A percentile compares a stretch with the other conserved stretches of the same genome.
Conservation (phyloP, 2,329 filamentous ascomycete species). For the Lecanicillium sp. region DNA sequence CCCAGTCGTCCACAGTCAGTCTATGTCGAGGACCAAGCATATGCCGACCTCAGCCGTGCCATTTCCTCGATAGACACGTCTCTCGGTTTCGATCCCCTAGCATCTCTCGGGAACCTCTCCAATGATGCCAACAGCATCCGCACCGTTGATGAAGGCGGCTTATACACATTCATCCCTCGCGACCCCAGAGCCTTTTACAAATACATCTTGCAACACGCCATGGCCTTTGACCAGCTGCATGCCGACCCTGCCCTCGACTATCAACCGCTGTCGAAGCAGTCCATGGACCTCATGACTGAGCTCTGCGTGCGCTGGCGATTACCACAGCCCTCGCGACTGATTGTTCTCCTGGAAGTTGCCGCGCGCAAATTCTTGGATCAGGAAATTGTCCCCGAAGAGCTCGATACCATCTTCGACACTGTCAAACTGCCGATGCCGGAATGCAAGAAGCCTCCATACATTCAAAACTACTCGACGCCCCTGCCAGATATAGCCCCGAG, state of each 20-base stretch:
- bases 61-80: slow-evolving; percentile 39
- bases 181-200: slow-evolving; percentile 80
- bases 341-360: slow-evolving; percentile 78
- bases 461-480: slow-evolving; percentile 45
- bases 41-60: slow-evolving; percentile 46
- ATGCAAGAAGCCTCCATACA: slow-evolving; percentile 55
- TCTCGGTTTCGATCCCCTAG: slow-evolving; percentile 56
- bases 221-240: slow-evolving; percentile 59
- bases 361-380: slow-evolving; percentile 79
- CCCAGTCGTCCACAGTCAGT: slow-evolving; percentile 43
- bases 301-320: slow-evolving; percentile 84
- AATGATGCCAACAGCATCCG: slow-evolving; percentile 49
- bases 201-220: slow-evolving; percentile 70
- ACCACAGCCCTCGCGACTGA: slow-evolving; percentile 71
- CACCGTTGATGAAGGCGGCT: slow-evolving; percentile 53
- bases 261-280: slow-evolving; percentile 65
- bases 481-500: slow-evolving; percentile 52
- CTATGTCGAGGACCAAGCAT: slow-evolving; percentile 44
- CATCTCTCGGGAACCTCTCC: slow-evolving; percentile 61
- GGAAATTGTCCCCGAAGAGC: slow-evolving; percentile 71
- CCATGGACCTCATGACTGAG: slow-evolving; percentile 77
- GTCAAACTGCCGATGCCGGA: slow-evolving; percentile 67
- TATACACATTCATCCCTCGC: slow-evolving; percentile 84
- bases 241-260: slow-evolving; percentile 44
- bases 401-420: slow-evolving; percentile 78